Conservation (phyloP, 495 filamentous ascomycete species). For the Amphirosellinia nigrospora region DNA sequence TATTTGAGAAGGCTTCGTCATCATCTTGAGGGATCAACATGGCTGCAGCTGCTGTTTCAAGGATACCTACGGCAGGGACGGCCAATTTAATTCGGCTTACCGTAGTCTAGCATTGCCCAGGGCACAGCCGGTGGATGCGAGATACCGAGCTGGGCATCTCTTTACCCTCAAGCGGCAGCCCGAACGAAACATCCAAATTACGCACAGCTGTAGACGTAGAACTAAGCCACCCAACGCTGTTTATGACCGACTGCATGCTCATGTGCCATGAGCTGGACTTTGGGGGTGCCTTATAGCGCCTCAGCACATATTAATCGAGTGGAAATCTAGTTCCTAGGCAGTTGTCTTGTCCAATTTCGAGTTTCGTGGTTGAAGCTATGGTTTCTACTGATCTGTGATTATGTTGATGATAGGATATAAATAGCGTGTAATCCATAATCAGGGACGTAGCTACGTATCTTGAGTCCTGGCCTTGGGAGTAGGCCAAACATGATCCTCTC, state of each 20-base stretch:
- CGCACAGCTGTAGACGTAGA: slow-evolving; percentile 11
- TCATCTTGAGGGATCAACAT: slow-evolving; percentile 13
- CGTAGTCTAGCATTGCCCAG: not conserved
- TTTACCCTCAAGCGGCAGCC: not conserved
- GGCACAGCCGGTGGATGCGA: not conserved
- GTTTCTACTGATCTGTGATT: not conserved
- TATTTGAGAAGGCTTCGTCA: slow-evolving; percentile 19
- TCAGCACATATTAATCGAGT: not conserved
- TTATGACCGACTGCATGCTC: slow-evolving; percentile 25
- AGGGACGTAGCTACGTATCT: not conserved
- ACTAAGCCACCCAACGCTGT: slow-evolving; percentile 22
- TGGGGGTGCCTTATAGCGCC: slow-evolving; percentile 11
- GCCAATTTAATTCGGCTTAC: slow-evolving; percentile 21
- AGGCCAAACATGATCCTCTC: not conserved
- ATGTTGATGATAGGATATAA: not conserved
- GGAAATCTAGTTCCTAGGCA: not conserved
- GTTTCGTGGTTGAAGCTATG: not conserved
- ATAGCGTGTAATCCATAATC: not conserved
- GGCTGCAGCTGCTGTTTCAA: slow-evolving; percentile 19
- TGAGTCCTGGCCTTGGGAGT: too few relatives aligned
- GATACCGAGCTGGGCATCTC: slow-evolving; percentile 6
- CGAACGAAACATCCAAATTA: slow-evolving; percentile 2
- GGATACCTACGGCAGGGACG: slow-evolving; percentile 6
- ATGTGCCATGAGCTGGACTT: slow-evolving; percentile 9
- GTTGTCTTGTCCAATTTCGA: not conserved